Base-by-base conservation (phyloP, 495 filamentous ascomycete species). In the Hypoxylon trugodes region DNA sequence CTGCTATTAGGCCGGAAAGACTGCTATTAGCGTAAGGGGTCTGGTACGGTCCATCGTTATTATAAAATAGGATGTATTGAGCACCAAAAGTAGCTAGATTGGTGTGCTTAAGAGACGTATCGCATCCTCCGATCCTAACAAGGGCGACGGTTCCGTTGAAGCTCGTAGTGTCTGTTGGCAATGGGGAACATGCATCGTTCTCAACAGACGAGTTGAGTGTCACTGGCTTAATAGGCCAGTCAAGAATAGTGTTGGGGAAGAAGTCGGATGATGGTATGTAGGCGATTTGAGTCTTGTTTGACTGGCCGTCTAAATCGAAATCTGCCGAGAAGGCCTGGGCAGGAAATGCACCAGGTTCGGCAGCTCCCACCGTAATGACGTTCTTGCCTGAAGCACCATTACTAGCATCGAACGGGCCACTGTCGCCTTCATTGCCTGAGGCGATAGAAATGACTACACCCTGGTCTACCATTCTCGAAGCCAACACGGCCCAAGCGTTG, bases 61-160 rank as follows among this genome's bases (percentile, higher is more conserved):
- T 66, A 58, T 73, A 75, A 42, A 70, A 69, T 19, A 75, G 32
- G 37, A 75, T 52, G n/a, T 59, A 59, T 57, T 64, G 42, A 7
- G 68, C 73, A 8, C 70, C 70, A 12, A 70, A 60, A 19, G 64
- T 61, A 1, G 36, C 64, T 2, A 66, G 40, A 40, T 75, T 75
- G 9, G 45, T 48, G 15, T 65, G 61, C 70, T 73, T 64, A 13
- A 59, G 46, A 9, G 49, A 22, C 32, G 61, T 43, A 37, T 53
- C 57, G 19, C 69, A 71, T 32, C 50, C 67, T 37, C 77, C 77
- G 1, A 66, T 66, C 18, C 73, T 71, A 18, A 79, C 71, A 9
- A 82, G 64, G 26, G 73, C 75, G 35, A 83, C 66, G 25, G 74
- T 73, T 3, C 53, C 48, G 3, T 74, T 70, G 24, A 82, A 66